These are phyloP conservation scores for Beauveria bassiana DNA, from an alignment of 2,329 filamentous ascomycete species.

Conservation along the genomic window DNA sequence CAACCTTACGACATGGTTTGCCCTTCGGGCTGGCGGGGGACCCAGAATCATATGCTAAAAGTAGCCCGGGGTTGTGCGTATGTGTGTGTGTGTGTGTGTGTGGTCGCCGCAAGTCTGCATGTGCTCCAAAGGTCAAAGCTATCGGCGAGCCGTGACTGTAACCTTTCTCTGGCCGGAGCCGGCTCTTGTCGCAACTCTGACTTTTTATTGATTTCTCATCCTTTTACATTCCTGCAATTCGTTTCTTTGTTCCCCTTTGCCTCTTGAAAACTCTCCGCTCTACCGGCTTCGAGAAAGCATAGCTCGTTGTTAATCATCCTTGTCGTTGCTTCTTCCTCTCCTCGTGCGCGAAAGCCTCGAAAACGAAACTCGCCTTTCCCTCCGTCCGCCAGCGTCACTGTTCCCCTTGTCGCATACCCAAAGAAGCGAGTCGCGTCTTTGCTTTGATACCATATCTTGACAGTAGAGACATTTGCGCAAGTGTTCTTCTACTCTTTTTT, in stretches of 20 bases:
- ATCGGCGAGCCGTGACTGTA: conserved; percentile 6
- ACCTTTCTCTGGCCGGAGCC: not conserved
- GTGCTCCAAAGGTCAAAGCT: conserved; percentile 8
- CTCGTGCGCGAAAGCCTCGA: not conserved
- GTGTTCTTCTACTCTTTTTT: not conserved
- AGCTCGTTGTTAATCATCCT: not conserved
- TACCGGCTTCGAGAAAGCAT: not conserved
- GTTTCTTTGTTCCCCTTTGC: not conserved
- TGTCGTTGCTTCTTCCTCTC: not conserved
- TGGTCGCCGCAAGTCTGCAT: not conserved
- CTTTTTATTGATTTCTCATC: not conserved
- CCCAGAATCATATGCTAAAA: conserved; percentile 14
- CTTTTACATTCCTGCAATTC: conserved; percentile 2
- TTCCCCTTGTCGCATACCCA: not conserved
- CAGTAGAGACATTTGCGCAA: not conserved
- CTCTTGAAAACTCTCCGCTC: conserved; percentile 3
- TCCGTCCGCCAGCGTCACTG: conserved; percentile 1
- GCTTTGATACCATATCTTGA: not conserved
- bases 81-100: conserved; percentile 2
- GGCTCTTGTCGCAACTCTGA: conserved; percentile 5
- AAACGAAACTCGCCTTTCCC: not conserved
- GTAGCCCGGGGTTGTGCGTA: not conserved
- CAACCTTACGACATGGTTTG: conserved; percentile 6
- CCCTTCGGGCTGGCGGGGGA: not conserved
- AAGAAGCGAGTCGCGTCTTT: not conserved